phyloP scores from a whole-genome alignment of 441 rosid genomes.

The Biscutella laevigata region DNA sequence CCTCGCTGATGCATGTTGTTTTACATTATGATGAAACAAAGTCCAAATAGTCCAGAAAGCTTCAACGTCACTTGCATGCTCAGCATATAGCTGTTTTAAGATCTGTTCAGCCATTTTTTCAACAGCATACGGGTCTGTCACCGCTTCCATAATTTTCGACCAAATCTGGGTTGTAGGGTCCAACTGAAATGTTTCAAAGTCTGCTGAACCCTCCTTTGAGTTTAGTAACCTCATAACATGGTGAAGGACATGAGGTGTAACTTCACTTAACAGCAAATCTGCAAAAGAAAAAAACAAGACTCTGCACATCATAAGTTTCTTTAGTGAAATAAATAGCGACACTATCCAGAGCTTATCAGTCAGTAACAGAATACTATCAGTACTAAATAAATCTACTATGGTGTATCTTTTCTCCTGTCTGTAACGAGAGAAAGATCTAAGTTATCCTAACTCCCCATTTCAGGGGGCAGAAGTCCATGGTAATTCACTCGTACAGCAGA shows the following conservation, averaged over 20 bases:
- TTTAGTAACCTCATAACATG: slow-evolving; percentile 48
- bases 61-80: slow-evolving; percentile 56
- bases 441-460: background rate
- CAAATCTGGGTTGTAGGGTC: slow-evolving; percentile 48
- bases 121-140: slow-evolving; percentile 62
- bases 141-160: slow-evolving; percentile 56
- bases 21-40: slow-evolving; percentile 44
- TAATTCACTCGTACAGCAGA: slow-evolving; percentile 1
- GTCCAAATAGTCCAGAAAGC: slow-evolving; percentile 83
- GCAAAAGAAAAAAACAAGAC: slow-evolving; percentile 27
- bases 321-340: too few relatives aligned
- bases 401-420: background rate
- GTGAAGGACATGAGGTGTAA: slow-evolving; percentile 49
- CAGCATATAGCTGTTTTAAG: slow-evolving; percentile 58
- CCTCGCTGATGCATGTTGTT: slow-evolving; percentile 57
- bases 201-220: slow-evolving; percentile 34
- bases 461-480: slow-evolving; percentile 3
- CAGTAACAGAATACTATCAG: background rate
- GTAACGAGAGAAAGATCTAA: background rate
- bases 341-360: background rate
- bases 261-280: slow-evolving; percentile 72
- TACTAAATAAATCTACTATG: background rate
- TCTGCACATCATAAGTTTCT: too few relatives aligned
- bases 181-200: slow-evolving; percentile 32
- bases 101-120: slow-evolving; percentile 82